Conservation (phyloP, 148 eudicot genomes). For the Chenopodium formosanum region DNA sequence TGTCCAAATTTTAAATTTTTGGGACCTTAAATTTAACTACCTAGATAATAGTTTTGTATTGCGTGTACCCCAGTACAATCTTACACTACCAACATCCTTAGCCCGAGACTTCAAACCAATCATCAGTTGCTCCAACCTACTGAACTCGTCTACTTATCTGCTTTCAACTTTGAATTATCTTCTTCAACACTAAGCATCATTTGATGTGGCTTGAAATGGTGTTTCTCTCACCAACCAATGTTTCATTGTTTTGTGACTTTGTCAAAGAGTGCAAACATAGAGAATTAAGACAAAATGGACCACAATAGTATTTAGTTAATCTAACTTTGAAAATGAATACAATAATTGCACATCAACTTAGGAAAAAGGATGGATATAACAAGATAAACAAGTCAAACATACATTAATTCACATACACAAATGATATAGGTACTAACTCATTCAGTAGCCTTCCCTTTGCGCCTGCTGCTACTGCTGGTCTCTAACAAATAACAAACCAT, state of each 20-base stretch:
- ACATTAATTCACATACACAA: background rate
- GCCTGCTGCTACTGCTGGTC: conserved; percentile 65
- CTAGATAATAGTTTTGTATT: too few relatives aligned
- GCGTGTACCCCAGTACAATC: too few relatives aligned
- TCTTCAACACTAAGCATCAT: too few relatives aligned
- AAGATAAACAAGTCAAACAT: background rate
- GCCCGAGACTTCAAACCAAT: too few relatives aligned
- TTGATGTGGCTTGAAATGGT: too few relatives aligned
- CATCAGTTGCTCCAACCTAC: too few relatives aligned
- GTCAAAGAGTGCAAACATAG: background rate
- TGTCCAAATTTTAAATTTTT: too few relatives aligned
- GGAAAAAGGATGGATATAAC: background rate
- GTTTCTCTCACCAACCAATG: background rate
- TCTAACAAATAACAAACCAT: conserved; percentile 88
- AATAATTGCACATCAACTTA: background rate
- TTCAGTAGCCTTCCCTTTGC: conserved; percentile 90
- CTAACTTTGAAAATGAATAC: background rate
- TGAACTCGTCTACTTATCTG: too few relatives aligned
- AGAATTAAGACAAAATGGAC: background rate
- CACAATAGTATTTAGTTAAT: too few relatives aligned
- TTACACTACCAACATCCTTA: too few relatives aligned
- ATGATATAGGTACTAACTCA: conserved; percentile 10
- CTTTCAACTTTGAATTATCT: too few relatives aligned
- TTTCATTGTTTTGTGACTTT: background rate
- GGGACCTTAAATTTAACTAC: too few relatives aligned